phyloP scores from a whole-genome alignment of 2,329 filamentous ascomycete species.

The Cercospora zeae-maydis region DNA sequence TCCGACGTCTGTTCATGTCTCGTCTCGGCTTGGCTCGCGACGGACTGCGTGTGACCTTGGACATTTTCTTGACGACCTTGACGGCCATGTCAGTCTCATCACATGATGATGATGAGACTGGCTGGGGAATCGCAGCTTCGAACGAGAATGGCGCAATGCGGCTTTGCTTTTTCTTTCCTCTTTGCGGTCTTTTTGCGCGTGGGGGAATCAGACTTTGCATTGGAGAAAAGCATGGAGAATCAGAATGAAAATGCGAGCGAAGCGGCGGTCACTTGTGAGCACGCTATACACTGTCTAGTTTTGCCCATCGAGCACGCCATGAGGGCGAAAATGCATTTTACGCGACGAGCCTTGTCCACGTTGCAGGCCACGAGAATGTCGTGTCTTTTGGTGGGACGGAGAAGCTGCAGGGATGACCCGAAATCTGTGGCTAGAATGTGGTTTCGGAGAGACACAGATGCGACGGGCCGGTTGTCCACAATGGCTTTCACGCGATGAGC shows the following conservation, averaged over 20 bases:
- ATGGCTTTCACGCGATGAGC: neutral
- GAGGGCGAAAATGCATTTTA: neutral
- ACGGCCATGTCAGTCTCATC: neutral
- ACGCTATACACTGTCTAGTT: constrained; percentile 7
- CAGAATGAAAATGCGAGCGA: neutral
- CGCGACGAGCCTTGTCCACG: constrained; percentile 8
- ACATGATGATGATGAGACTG: neutral
- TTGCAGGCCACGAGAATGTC: neutral
- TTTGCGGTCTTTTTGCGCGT: neutral
- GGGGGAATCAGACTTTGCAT: neutral
- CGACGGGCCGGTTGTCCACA: neutral
- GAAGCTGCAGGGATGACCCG: too few relatives aligned
- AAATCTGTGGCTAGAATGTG: neutral
- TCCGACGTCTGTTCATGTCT: neutral
- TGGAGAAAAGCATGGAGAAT: neutral
- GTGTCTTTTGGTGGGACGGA: too few relatives aligned
- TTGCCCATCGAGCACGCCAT: constrained; percentile 7
- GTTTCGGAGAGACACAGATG: neutral
- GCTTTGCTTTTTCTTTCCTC: neutral
- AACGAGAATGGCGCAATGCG: neutral
- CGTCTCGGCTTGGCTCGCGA: neutral
- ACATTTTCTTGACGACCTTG: neutral
- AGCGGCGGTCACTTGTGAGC: neutral
- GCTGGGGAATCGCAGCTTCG: neutral
- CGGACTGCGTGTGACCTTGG: neutral